Evolutionary conservation across 2,329 filamentous ascomycete genomes (phyloP).

Genomic region (Coniochaeta sp.): DNA sequence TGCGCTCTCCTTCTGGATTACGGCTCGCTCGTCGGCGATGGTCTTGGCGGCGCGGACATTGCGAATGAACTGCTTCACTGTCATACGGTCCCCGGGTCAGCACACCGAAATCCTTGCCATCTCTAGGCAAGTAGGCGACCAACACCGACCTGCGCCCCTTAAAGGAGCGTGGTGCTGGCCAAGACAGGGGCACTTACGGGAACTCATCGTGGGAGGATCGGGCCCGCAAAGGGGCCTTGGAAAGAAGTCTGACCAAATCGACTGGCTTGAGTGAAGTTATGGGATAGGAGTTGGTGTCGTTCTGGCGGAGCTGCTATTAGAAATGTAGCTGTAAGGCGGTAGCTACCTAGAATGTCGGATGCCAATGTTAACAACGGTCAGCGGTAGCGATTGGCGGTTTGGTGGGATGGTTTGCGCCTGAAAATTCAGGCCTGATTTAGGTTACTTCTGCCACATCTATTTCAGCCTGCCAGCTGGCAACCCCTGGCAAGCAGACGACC

Average conservation of each 20-base stretch:
- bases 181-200: background rate
- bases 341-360: background rate
- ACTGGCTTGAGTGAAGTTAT: background rate
- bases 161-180: background rate
- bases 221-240: conserved; percentile 5
- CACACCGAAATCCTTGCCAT: background rate
- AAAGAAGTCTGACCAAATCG: conserved; percentile 2
- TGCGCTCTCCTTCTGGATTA: conserved; percentile 98
- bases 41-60: conserved; percentile 98
- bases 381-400: background rate
- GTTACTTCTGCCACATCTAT: no score
- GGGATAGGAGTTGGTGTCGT: background rate
- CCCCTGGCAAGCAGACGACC: background rate
- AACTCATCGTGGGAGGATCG: conserved; percentile 1
- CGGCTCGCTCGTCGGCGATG: conserved; percentile 95
- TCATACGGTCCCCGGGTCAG: conserved; percentile 6
- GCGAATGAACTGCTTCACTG: conserved; percentile 99
- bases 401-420: conserved; percentile 1
- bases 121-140: background rate
- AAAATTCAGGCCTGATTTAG: background rate
- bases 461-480: background rate
- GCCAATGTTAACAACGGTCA: background rate
- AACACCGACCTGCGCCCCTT: background rate
- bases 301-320: background rate
- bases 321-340: background rate